Base-by-base conservation (phyloP, 805 yeast genomes). In the Lipomyces spencermartinsiae region DNA sequence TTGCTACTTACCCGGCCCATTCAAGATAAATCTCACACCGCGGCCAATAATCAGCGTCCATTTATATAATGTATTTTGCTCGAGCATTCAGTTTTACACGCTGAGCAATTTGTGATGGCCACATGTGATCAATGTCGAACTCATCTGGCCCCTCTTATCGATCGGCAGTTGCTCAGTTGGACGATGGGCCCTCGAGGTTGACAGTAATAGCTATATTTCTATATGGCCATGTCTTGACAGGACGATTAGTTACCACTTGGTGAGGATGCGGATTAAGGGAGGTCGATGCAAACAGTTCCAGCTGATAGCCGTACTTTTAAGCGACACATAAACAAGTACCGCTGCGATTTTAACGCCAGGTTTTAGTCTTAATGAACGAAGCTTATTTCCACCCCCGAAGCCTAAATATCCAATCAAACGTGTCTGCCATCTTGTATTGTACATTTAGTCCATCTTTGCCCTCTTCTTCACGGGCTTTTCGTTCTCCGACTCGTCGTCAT, bases 381-480 rank as follows among this genome's bases (percentile, higher is more conserved):
- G 14, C 43, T 43, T 43, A 43, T 43, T 43, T 9, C 19, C 49
- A 3, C 8, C 22, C 49, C 10, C 7, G n/a, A n/a, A 12, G 43
- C 43, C 16, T n/a, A 12, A 37, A 37, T 37, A 37, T 37, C 43
- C 43, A 37, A 37, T 37, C 12, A 10, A 14, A 35, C 14, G n/a
- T n/a, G n/a, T n/a, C 43, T 14, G 6, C 43, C 43, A 37, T 37
- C 10, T 37, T 37, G 10, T 37, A 43, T 16, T 43, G n/a, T 43
- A 43, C 49, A 43, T 43, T 43, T 43, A 43, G 49, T 43, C 49
- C 16, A 1, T 43, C 65, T 72, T 74, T 22, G 67, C 67, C 70
- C 73, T 72, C 73, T 74, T 74, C 62, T 68, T 68, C n/a, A 69
- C 66, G 19, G 70, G 74, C 62, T 64, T 66, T n/a, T 68, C 66